Evolutionary conservation across 257 asterid species (phyloP), one percentile per base, ranked within the genome.

Genomic region (Solanum dulcamara): DNA sequence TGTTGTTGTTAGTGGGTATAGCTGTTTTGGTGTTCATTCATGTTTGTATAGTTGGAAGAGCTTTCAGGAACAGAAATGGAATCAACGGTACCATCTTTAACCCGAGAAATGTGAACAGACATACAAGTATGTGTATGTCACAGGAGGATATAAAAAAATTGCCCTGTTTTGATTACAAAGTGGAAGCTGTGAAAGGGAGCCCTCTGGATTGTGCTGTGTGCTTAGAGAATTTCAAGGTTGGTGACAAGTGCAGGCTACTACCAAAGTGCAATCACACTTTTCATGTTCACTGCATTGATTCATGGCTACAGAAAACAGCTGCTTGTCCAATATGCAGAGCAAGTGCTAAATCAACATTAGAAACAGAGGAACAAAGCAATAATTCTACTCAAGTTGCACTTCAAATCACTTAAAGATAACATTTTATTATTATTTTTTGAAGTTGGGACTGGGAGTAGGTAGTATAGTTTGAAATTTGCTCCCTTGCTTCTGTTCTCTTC

Each of bases 291-390:
- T 94, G 98, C 67, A 89, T 94, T 50, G 98, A 93, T 89, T 88
- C 90, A 6, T 94, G 98, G 98, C 89, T 94, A 42, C 8, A 85
- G 85, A 87, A 90, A 70, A 88, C 93, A 46, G 97, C 85, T 46
- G 91, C 89, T 66, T 94, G 98, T 62, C 98, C 98, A 33, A 83
- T 93, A 3, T 94, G 98, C 38, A 91, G 98, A 86, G 81, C 93
- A 50, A 84, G 68, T 83, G 91, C 89, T 15, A 85, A 70, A 11
- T 80, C 87, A 18, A 32, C 77, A 6, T 51, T 26, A 3, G 37
- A 64, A 85, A 59, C 71, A 68, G 90, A 80, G 72, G 88, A 66
- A 4, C 28, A 75, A 35, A 50, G 18, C 6, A 85, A 87, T 59
- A 67, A 77, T 62, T 74, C 90, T 32, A 84, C 84, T 86, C 90